Conservation (phyloP, 805 yeast species). For the Clavispora vitiphila region DNA sequence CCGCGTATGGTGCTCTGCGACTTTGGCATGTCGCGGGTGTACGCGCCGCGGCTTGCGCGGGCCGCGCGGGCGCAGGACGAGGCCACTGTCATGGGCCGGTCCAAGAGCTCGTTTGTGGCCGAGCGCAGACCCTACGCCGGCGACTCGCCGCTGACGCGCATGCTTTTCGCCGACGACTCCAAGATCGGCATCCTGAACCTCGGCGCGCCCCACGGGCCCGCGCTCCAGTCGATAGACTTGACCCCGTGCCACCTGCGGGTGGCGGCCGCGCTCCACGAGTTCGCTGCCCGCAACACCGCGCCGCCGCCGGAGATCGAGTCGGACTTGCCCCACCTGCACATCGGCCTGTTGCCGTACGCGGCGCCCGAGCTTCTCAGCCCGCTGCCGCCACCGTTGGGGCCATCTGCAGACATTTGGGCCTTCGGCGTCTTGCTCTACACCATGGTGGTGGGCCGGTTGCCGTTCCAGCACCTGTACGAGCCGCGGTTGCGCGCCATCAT, state of each 20-base stretch:
- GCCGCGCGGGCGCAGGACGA: slow-evolving; percentile 11
- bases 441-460: slow-evolving; percentile 67
- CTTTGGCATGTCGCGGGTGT: slow-evolving; percentile 71
- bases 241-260: slow-evolving; percentile 22
- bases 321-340: slow-evolving; percentile 57
- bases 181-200: slow-evolving; percentile 28
- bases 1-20: slow-evolving; percentile 66
- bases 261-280: slow-evolving; percentile 11
- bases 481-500: slow-evolving; percentile 75
- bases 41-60: slow-evolving; percentile 24
- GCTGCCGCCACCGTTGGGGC: slow-evolving; percentile 56
- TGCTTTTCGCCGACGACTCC: slow-evolving; percentile 26
- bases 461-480: slow-evolving; percentile 80
- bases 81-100: slow-evolving; percentile 21
- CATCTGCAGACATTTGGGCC: slow-evolving; percentile 86
- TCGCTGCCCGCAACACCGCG: slow-evolving; percentile 8
- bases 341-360: slow-evolving; percentile 91
- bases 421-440: slow-evolving; percentile 76
- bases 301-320: slow-evolving; percentile 25
- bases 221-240: slow-evolving; percentile 27
- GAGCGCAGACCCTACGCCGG: slow-evolving; percentile 32
- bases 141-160: slow-evolving; percentile 20
- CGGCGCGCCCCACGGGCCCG: slow-evolving; percentile 27
- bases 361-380: slow-evolving; percentile 78
- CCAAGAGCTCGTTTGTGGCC: slow-evolving; percentile 30